These are phyloP conservation scores for Escallonia rubra DNA, from an alignment of 129 eudicot species.

Conservation along the genomic window DNA sequence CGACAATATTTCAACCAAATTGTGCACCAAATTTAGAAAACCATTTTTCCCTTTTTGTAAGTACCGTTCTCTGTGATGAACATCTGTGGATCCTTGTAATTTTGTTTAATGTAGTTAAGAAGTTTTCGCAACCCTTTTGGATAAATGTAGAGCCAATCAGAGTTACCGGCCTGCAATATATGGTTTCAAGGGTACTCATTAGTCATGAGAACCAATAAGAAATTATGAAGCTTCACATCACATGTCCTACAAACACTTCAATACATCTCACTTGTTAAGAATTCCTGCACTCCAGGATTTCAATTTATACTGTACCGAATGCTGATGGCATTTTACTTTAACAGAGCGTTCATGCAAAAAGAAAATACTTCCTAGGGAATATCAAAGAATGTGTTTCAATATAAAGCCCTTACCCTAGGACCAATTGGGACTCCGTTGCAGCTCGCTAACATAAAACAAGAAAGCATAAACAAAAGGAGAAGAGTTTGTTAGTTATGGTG, in stretches of 20 bases:
- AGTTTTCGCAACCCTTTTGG: slow-evolving; percentile 30
- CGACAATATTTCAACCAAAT: no score
- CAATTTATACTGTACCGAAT: no score
- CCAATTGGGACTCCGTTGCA: slow-evolving; percentile 30
- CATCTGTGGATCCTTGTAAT: slow-evolving; percentile 27
- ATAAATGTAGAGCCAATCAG: slow-evolving; percentile 17
- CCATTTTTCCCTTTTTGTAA: background rate
- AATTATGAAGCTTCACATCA: no score
- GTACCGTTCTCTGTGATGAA: slow-evolving; percentile 33
- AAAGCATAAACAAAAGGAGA: background rate
- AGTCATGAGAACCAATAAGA: no score
- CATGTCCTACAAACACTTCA: no score
- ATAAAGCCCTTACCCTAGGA: slow-evolving; percentile 15
- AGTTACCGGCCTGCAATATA: slow-evolving; percentile 15
- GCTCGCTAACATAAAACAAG: slow-evolving; percentile 13
- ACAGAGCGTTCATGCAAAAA: background rate
- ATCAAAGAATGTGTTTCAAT: background rate
- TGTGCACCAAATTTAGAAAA: no score
- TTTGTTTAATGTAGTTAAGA: slow-evolving; percentile 17
- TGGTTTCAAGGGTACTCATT: background rate
- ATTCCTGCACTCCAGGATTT: background rate
- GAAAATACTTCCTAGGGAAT: background rate
- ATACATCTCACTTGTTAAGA: background rate
- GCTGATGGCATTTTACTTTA: no score
- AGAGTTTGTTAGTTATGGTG: background rate